Percentiles rank a stretch among this genome's conserved stretches.
Conservation (phyloP, 441 rosid species). For the Gossypium lobatum region DNA sequence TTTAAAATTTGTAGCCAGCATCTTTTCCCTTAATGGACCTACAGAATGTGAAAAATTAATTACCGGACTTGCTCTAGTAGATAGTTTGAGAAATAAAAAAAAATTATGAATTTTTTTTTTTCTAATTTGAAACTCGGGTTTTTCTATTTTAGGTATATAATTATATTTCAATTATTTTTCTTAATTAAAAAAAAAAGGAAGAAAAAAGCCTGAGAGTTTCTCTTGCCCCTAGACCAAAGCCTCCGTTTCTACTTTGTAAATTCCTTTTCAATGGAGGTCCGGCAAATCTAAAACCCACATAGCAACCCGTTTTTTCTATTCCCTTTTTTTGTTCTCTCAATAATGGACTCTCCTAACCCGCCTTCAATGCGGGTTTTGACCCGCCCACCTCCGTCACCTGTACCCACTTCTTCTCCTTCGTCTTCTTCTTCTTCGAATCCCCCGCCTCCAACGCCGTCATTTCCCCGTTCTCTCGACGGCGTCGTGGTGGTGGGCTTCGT, state of each 20-base stretch:
- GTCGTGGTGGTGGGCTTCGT: slow-evolving; percentile 74
- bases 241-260: neutral
- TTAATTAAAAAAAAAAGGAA: neutral
- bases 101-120: too few relatives aligned
- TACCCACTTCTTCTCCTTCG: slow-evolving; percentile 23
- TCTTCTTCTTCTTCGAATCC: slow-evolving; percentile 15
- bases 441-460: slow-evolving; percentile 20
- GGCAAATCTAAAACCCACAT: slow-evolving; percentile 8
- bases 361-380: slow-evolving; percentile 63
- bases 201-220: neutral
- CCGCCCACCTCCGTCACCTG: slow-evolving; percentile 40
- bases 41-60: rapidly evolving
- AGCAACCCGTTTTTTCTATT: neutral
- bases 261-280: neutral
- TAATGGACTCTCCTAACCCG: slow-evolving; percentile 43
- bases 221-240: slow-evolving; percentile 1
- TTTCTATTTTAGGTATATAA: too few relatives aligned
- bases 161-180: too few relatives aligned
- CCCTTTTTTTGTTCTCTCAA: neutral
- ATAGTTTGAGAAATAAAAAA: too few relatives aligned
- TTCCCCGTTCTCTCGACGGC: slow-evolving; percentile 38
- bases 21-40: rapidly evolving
- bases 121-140: too few relatives aligned
- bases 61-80: too few relatives aligned
- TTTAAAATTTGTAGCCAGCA: too few relatives aligned